Percentiles rank a stretch among this genome's conserved stretches.
phyloP scores from a whole-genome alignment of 2,329 filamentous ascomycete genomes.

The Blastomyces gilchristii region DNA sequence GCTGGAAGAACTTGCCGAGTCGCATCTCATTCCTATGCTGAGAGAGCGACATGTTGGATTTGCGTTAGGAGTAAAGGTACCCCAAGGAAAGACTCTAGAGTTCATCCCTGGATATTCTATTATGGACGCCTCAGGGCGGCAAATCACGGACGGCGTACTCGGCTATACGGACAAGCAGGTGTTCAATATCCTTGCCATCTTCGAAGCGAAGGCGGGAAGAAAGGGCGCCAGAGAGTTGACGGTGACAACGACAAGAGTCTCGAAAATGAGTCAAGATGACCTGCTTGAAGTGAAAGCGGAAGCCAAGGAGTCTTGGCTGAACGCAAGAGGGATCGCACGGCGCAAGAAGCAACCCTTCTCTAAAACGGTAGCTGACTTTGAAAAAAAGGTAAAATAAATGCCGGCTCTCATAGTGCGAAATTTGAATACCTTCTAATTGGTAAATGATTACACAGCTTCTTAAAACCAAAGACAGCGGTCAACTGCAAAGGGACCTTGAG shows the following conservation, averaged over 20 bases:
- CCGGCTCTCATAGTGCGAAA: neutral
- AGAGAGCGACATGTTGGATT: neutral
- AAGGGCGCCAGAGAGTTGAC: neutral
- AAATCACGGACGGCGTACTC: neutral
- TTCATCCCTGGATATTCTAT: neutral
- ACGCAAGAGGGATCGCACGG: neutral
- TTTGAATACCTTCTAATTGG: neutral
- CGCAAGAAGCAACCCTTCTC: neutral
- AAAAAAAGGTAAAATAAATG: neutral
- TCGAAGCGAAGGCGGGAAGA: neutral
- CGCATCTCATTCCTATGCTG: neutral
- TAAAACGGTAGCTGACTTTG: neutral
- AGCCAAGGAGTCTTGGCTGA: neutral
- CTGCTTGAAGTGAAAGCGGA: neutral
- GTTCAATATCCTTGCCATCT: neutral
- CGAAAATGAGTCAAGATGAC: neutral
- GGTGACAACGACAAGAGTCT: neutral
- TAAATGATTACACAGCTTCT: neutral
- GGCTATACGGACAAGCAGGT: neutral
- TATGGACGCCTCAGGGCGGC: neutral
- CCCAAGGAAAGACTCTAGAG: neutral
- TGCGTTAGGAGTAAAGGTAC: neutral
- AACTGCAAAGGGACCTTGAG: neutral
- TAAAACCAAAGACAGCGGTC: neutral
- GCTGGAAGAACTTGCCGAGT: neutral